phyloP scores from a whole-genome alignment of 108 stramenopile species.

The Nitzschia sp. region DNA sequence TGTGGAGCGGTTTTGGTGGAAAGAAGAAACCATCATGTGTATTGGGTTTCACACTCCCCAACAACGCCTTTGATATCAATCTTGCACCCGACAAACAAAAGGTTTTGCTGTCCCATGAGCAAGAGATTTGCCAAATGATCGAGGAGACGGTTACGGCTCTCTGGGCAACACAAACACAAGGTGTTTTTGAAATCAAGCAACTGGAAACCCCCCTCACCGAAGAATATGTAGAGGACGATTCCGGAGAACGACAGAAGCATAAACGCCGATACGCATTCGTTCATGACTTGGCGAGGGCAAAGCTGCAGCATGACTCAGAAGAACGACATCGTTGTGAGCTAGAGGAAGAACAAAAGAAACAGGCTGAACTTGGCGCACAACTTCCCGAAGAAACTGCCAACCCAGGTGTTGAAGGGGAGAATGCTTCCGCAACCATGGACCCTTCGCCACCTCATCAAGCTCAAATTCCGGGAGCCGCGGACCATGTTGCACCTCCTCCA shows the following conservation, averaged over 20 bases:
- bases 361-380: neutral
- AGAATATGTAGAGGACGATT: constrained; percentile 15
- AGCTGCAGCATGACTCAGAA: constrained; percentile 49
- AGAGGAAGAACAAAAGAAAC: constrained; percentile 5
- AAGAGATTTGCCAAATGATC: constrained; percentile 48
- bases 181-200: constrained; percentile 48
- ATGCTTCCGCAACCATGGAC: neutral
- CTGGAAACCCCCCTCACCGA: constrained; percentile 12
- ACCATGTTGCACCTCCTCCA: neutral
- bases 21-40: constrained; percentile 89
- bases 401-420: neutral
- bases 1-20: constrained; percentile 82
- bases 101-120: constrained; percentile 83
- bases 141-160: constrained; percentile 43
- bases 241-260: constrained; percentile 28
- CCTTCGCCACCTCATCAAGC: neutral
- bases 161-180: constrained; percentile 63
- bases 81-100: constrained; percentile 95
- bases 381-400: neutral
- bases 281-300: constrained; percentile 42
- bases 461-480: neutral
- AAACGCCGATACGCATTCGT: constrained; percentile 54
- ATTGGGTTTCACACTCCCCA: constrained; percentile 75
- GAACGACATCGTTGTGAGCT: constrained; percentile 15
- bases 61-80: constrained; percentile 90